Conservation (phyloP, 441 rosid genomes). For the Euphorbia celastroides region DNA sequence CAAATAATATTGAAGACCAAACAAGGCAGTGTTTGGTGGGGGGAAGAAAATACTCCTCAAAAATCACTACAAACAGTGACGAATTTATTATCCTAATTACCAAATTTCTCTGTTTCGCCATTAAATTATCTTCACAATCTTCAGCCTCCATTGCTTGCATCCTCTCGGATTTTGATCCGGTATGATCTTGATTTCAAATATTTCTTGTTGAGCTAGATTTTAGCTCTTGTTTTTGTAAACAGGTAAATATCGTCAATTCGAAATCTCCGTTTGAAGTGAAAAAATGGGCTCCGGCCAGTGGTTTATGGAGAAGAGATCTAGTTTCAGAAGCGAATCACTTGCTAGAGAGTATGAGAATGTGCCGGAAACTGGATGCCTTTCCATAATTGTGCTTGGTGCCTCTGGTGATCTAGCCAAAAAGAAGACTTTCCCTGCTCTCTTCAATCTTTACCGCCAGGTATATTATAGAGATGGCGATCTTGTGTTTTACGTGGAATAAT, state of each 20-base stretch:
- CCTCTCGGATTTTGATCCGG: no score
- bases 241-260: not conserved
- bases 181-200: not conserved
- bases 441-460: constrained; percentile 87
- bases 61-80: not conserved
- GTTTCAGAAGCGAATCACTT: constrained; percentile 41
- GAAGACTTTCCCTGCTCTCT: constrained; percentile 97
- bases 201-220: not conserved
- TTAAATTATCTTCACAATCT: constrained; percentile 2
- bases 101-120: not conserved
- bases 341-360: constrained; percentile 36
- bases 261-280: not conserved
- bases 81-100: not conserved
- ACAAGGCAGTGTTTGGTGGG: not conserved
- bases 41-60: not conserved
- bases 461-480: not conserved
- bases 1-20: no score
- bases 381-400: constrained; percentile 90
- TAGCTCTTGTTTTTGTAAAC: not conserved
- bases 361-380: constrained; percentile 75
- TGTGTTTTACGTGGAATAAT: not conserved
- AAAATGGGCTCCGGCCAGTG: constrained; percentile 61
- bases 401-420: constrained; percentile 99
- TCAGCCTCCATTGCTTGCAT: not conserved
- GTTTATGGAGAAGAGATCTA: constrained; percentile 59